phyloP scores from a whole-genome alignment of 129 eudicot species.

The Pittosporum tobira region DNA sequence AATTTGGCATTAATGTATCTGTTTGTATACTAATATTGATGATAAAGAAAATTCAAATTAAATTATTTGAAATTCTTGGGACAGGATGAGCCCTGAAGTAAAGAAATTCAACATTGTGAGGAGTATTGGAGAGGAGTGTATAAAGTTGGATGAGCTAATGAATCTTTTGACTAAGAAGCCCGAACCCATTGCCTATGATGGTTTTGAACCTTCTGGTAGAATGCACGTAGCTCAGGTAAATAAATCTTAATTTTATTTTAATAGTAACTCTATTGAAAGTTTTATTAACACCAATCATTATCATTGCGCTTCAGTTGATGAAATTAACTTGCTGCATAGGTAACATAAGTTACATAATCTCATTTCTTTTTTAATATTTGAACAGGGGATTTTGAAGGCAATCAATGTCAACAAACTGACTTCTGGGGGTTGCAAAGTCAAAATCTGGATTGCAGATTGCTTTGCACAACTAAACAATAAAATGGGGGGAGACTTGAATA shows the following conservation, averaged over 20 bases:
- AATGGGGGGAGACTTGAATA: slow-evolving; percentile 79
- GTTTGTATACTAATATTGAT: background rate
- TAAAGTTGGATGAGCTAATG: slow-evolving; percentile 69
- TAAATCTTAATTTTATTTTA: background rate
- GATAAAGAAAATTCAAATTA: background rate
- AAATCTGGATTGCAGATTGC: slow-evolving; percentile 96
- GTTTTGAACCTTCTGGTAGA: slow-evolving; percentile 88
- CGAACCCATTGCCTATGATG: slow-evolving; percentile 76
- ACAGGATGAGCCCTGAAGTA: slow-evolving; percentile 55
- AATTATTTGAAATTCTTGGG: background rate
- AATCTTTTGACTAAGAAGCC: slow-evolving; percentile 62
- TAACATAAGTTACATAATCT: background rate
- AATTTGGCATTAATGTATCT: background rate
- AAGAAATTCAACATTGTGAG: slow-evolving; percentile 41
- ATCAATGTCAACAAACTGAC: slow-evolving; percentile 87
- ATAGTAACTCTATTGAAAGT: background rate
- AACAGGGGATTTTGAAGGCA: slow-evolving; percentile 83
- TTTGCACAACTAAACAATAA: slow-evolving; percentile 82
- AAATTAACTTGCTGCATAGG: background rate
- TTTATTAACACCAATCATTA: background rate
- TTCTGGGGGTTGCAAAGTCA: slow-evolving; percentile 87
- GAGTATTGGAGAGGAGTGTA: slow-evolving; percentile 90
- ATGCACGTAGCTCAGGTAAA: slow-evolving; percentile 91
- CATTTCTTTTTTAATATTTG: background rate
- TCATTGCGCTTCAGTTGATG: background rate